Evolutionary conservation across 768 basidiomycete genomes (phyloP).

Genomic region (Tricholomella constricta): DNA sequence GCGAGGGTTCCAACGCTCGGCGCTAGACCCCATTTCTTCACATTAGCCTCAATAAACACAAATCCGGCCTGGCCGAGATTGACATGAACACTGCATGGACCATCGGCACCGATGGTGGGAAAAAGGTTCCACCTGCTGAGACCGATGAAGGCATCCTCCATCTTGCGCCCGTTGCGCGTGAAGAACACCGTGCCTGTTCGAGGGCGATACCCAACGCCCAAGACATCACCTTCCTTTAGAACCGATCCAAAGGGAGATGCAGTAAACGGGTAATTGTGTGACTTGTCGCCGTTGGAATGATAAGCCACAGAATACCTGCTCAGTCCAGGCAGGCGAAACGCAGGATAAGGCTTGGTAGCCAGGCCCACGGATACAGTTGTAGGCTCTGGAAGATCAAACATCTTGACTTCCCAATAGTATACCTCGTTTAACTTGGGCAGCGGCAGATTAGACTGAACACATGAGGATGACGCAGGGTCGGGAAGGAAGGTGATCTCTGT

Average conservation of each 20-base stretch:
- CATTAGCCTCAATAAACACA: slow-evolving; percentile 99
- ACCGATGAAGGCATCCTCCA: slow-evolving; percentile 94
- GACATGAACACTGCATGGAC: slow-evolving; percentile 94
- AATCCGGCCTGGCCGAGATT: slow-evolving; percentile 98
- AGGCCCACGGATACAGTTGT: slow-evolving; percentile 92
- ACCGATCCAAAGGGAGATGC: slow-evolving; percentile 78
- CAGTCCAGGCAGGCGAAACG: slow-evolving; percentile 88
- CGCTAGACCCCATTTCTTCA: slow-evolving; percentile 99
- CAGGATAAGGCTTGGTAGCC: slow-evolving; percentile 96
- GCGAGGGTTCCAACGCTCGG: slow-evolving; percentile 97
- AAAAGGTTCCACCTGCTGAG: slow-evolving; percentile 92
- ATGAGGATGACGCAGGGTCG: slow-evolving; percentile 92
- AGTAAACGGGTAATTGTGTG: slow-evolving; percentile 96
- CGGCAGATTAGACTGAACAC: slow-evolving; percentile 95
- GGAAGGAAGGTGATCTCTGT: slow-evolving; percentile 98
- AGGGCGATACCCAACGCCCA: slow-evolving; percentile 95
- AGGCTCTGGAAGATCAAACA: slow-evolving; percentile 91
- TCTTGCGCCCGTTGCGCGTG: slow-evolving; percentile 95
- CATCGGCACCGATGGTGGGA: slow-evolving; percentile 95
- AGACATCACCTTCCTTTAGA: slow-evolving; percentile 92
- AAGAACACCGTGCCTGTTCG: slow-evolving; percentile 98
- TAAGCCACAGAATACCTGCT: slow-evolving; percentile 91
- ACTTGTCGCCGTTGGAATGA: slow-evolving; percentile 95
- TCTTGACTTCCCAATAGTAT: slow-evolving; percentile 99
- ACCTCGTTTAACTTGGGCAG: slow-evolving; percentile 98